These are phyloP conservation scores for Helenozyma baotianmanensis DNA, from an alignment of 805 yeast species.

Conservation along the genomic window DNA sequence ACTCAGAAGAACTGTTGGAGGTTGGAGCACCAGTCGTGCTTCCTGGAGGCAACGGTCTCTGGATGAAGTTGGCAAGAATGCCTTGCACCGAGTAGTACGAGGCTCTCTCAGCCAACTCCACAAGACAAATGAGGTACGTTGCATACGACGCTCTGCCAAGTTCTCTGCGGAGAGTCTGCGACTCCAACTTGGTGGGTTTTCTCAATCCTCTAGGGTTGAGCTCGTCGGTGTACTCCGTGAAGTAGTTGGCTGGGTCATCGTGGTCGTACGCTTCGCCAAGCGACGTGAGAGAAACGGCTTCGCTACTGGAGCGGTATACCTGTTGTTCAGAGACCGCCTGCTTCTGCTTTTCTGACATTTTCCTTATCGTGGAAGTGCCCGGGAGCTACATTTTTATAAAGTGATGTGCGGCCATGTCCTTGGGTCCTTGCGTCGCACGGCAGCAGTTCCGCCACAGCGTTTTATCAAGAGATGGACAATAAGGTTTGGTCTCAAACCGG, in stretches of 20 bases:
- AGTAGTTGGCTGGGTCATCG: constrained; percentile 16
- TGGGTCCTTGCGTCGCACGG: too few relatives aligned
- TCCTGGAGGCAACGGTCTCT: constrained; percentile 48
- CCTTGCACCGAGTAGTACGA: constrained; percentile 47
- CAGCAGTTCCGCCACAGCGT: too few relatives aligned
- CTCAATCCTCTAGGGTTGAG: constrained; percentile 36
- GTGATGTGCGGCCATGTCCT: too few relatives aligned
- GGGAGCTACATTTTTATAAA: too few relatives aligned
- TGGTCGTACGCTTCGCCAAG: constrained; percentile 13
- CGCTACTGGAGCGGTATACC: too few relatives aligned
- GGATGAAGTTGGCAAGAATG: constrained; percentile 44
- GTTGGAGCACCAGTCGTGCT: constrained; percentile 42
- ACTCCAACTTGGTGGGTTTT: constrained; percentile 26
- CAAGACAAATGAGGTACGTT: constrained; percentile 43
- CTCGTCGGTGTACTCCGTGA: constrained; percentile 25
- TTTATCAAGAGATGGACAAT: too few relatives aligned
- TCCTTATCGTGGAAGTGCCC: too few relatives aligned
- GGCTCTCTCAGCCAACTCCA: constrained; percentile 53
- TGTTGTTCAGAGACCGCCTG: too few relatives aligned
- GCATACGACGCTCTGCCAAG: constrained; percentile 47
- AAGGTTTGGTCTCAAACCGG: too few relatives aligned
- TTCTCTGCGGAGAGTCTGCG: constrained; percentile 25
- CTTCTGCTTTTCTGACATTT: too few relatives aligned
- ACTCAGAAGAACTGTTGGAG: constrained; percentile 24
- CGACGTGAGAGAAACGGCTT: background rate